These are phyloP conservation scores for Seiridium unicorne DNA, from an alignment of 2,329 filamentous ascomycete species.

Conservation along the genomic window DNA sequence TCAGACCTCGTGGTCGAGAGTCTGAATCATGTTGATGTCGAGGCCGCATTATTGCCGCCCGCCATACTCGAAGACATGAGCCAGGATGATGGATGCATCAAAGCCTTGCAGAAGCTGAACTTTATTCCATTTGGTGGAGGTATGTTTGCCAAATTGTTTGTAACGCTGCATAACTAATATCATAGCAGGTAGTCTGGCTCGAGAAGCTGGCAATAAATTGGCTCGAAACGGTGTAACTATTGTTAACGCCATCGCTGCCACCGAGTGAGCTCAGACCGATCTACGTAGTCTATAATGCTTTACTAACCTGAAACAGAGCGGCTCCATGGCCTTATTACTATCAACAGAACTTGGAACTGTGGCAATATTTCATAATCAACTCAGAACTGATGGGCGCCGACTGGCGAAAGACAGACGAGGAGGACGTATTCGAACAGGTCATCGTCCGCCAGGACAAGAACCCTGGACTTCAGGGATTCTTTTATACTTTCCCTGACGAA, in stretches of 20 bases:
- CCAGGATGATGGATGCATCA: slow-evolving; percentile 26
- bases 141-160: slow-evolving; percentile 14
- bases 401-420: slow-evolving; percentile 29
- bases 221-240: slow-evolving; percentile 31
- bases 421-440: slow-evolving; percentile 27
- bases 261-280: slow-evolving; percentile 33
- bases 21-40: slow-evolving; percentile 22
- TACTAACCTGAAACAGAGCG: slow-evolving; percentile 25
- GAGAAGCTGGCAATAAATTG: slow-evolving; percentile 35
- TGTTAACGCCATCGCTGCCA: slow-evolving; percentile 37
- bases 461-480: slow-evolving; percentile 27
- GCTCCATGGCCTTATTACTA: slow-evolving; percentile 31
- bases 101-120: slow-evolving; percentile 30
- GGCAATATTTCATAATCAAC: slow-evolving; percentile 43
- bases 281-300: neutral
- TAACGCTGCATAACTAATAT: neutral
- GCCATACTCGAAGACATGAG: slow-evolving; percentile 43
- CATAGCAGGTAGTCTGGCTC: slow-evolving; percentile 32
- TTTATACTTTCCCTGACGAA: slow-evolving; percentile 37
- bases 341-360: slow-evolving; percentile 30
- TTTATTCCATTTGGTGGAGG: slow-evolving; percentile 37
- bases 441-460: slow-evolving; percentile 20
- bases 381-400: slow-evolving; percentile 38
- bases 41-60: slow-evolving; percentile 33
- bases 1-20: slow-evolving; percentile 31